Conservation (phyloP, 2,329 filamentous ascomycete species). For the Diaporthe batatas region DNA sequence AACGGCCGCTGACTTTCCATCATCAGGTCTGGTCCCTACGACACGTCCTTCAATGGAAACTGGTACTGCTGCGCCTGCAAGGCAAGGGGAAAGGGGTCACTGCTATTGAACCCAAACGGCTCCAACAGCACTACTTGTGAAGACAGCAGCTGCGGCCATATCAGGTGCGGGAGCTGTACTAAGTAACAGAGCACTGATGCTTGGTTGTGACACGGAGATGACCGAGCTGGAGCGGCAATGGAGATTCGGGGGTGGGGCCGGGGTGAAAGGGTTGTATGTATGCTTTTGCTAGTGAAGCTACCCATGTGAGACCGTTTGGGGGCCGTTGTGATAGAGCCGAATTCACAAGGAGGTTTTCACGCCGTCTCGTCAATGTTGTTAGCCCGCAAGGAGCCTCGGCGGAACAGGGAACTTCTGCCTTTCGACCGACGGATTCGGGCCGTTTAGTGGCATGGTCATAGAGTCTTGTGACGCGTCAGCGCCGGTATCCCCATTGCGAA, state of each 20-base stretch:
- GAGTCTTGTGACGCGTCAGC: constrained; percentile 14
- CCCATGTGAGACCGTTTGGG: constrained; percentile 28
- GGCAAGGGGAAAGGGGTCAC: neutral
- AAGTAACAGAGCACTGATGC: neutral
- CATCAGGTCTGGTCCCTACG: no score
- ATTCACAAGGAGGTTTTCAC: neutral
- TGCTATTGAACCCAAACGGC: constrained; percentile 14
- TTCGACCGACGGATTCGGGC: constrained; percentile 24
- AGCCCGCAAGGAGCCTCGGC: constrained; percentile 12
- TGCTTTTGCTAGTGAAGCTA: constrained; percentile 12
- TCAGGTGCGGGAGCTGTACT: neutral
- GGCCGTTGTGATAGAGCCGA: constrained; percentile 25
- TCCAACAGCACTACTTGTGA: neutral
- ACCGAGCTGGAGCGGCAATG: constrained; percentile 7
- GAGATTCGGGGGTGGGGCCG: neutral
- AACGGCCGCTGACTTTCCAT: no score
- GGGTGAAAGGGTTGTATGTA: constrained; percentile 21
- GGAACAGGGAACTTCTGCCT: constrained; percentile 15
- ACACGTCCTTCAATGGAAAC: neutral
- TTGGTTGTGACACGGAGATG: constrained; percentile 26
- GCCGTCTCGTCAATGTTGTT: neutral
- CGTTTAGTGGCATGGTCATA: constrained; percentile 5
- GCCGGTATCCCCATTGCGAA: neutral
- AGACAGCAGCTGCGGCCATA: constrained; percentile 7
- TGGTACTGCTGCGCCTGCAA: constrained; percentile 37